Evolutionary conservation across 2,329 filamentous ascomycete genomes (phyloP), one percentile per base, ranked within the genome.

Genomic region (Apiospora sp.): DNA sequence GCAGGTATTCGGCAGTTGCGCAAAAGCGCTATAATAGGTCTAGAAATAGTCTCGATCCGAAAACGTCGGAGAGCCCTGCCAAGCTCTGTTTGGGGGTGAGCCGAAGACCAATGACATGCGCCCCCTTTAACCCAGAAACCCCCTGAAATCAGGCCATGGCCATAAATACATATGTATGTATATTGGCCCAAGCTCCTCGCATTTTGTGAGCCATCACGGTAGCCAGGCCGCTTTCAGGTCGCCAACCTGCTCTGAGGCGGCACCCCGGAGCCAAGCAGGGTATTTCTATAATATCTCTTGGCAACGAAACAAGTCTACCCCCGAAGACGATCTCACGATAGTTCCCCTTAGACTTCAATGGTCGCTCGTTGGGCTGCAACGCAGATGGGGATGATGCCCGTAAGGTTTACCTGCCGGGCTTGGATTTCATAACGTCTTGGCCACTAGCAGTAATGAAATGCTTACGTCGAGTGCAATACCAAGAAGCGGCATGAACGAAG

Each of bases 51-150:
- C 67, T 68, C 43, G 46, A 68, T 48, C 67, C 67, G 58, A 68
- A 68, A 37, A 68, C n/a, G 67, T 68, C 46, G 67, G 67, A 68
- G 67, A 68, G 67, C 67, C 67, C 58, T 48, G 67, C 67, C 67
- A 68, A 68, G n/a, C 19, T n/a, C 67, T 68, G 67, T 68, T 49
- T 68, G 43, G 67, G 41, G 24, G 67, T 30, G 30, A 30, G 43
- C 43, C 67, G 67, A 68, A 30, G 46, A 22, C 67, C 67, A 46
- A 46, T 68, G 67, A 22, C 16, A 48, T 64, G 10, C 12, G 22
- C 58, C 34, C 19, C 58, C 58, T 64, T 61, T 41, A n/a, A 14
- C 22, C 58, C 34, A 64, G 34, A 64, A 37, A 41, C 6, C 58
- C 58, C 58, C 34, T 64, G 58, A 64, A 41, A 64, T 64, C 58